A percentile compares a stretch with the other conserved stretches of the same genome.
Evolutionary conservation across 2,329 filamentous ascomycete species (phyloP).

Genomic region (Blumeria hordei): DNA sequence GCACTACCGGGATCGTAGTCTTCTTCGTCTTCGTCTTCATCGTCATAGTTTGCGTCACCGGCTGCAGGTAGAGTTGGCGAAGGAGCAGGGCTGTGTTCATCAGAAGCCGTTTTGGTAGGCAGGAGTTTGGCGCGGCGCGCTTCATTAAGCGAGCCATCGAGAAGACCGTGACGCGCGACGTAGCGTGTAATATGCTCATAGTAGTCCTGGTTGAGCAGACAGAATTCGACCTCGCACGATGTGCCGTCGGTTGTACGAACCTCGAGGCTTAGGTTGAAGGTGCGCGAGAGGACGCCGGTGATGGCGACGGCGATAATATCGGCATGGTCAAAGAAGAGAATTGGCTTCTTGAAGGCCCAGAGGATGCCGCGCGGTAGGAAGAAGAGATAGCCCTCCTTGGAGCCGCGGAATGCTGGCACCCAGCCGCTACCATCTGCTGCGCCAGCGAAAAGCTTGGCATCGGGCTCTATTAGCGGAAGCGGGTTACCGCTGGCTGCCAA

Average conservation of each 20-base stretch:
- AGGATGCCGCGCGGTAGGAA: conserved; percentile 42
- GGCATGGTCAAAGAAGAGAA: conserved; percentile 37
- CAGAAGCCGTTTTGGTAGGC: conserved; percentile 26
- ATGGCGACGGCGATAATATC: conserved; percentile 39
- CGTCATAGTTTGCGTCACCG: conserved; percentile 26
- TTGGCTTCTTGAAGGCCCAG: conserved; percentile 47
- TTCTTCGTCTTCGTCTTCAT: conserved; percentile 25
- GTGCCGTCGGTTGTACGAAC: conserved; percentile 21
- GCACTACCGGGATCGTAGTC: conserved; percentile 17
- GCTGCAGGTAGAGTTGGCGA: conserved; percentile 6
- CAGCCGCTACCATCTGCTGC: conserved; percentile 20
- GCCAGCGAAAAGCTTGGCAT: too few species aligned
- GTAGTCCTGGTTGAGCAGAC: conserved; percentile 46
- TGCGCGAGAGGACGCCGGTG: conserved; percentile 40
- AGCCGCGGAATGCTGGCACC: conserved; percentile 40
- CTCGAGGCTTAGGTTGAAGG: conserved; percentile 43
- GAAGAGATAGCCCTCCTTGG: conserved; percentile 44
- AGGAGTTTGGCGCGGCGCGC: conserved; percentile 38
- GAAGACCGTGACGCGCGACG: conserved; percentile 32
- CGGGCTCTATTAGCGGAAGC: too few species aligned
- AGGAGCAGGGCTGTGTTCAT: conserved; percentile 16
- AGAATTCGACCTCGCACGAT: conserved; percentile 37
- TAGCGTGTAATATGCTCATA: conserved; percentile 40
- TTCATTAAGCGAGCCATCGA: conserved; percentile 45
- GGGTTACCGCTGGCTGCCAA: too few species aligned